Percentiles rank a stretch among this genome's conserved stretches.
Conservation (phyloP, 176 grass and related monocot genomes). For the Poa pratensis region DNA sequence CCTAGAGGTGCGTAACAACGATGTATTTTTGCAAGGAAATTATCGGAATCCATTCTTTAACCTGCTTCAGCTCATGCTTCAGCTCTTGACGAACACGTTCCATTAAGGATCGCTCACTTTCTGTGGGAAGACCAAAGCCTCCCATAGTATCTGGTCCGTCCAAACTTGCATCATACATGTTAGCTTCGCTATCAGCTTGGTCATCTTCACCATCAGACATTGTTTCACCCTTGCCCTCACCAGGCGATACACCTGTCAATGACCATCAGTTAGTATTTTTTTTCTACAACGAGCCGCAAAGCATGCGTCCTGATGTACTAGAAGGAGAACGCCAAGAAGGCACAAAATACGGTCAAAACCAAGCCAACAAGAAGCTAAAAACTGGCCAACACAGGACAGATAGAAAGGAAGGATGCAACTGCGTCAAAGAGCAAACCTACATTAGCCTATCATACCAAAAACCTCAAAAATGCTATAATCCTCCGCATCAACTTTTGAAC, state of each 20-base stretch:
- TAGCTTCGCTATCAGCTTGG: constrained; percentile 64
- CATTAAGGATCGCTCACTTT: constrained; percentile 74
- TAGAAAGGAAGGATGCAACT: too few relatives aligned
- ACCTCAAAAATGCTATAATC: too few relatives aligned
- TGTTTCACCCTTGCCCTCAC: constrained; percentile 68
- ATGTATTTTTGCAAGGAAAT: not conserved
- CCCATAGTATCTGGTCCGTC: constrained; percentile 56
- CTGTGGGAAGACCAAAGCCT: constrained; percentile 71
- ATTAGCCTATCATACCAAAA: too few relatives aligned
- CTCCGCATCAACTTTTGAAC: too few relatives aligned
- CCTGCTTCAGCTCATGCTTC: constrained; percentile 75
- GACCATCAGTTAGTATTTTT: not conserved
- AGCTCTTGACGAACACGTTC: constrained; percentile 78
- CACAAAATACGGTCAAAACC: too few relatives aligned
- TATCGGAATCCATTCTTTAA: constrained; percentile 13
- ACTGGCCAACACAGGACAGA: too few relatives aligned
- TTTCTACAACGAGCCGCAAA: too few relatives aligned
- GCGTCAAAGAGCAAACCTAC: too few relatives aligned
- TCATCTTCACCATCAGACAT: constrained; percentile 82
- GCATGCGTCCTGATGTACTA: too few relatives aligned
- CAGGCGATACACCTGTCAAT: constrained; percentile 58
- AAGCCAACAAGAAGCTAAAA: not conserved
- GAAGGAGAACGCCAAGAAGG: too few relatives aligned
- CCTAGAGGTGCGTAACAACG: not conserved
- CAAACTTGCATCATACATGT: constrained; percentile 66